Base-by-base conservation (phyloP, 768 basidiomycete species). In the Sarcodon aspratus region DNA sequence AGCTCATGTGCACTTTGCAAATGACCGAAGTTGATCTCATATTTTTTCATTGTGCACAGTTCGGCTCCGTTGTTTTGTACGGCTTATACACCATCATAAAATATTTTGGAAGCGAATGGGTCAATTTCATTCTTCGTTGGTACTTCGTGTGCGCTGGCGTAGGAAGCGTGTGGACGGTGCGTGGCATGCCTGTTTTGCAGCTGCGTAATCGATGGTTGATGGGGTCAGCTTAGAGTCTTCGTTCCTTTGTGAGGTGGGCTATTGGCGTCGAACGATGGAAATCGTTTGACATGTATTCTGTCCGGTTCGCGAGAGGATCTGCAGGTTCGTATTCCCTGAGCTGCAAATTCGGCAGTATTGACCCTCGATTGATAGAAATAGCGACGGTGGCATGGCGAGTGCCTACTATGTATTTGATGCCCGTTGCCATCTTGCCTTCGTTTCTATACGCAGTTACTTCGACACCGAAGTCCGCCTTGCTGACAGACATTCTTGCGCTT, bases 101-200 rank as follows among this genome's bases (percentile, higher is more conserved):
- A 57, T 90, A 82, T 61, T 65, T 85, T 47, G 88, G 89, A 33
- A 78, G 75, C 55, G 79, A 80, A 50, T 88, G 87, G 82, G 78
- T 95, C 49, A 94, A 94, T 64, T 76, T 75, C 73, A 55, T 92
- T 6, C 67, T 95, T 18, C 82, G 75, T 6, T 80, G 76, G 78
- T 90, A 86, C 56, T 86, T 86, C 54, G 73, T 82, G 18, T 33
- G 85, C 27, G 72, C 73, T 5, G 82, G 82, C 0, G 70, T 80
- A 8, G 79, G 75, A 21, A 79, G 78, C 53, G 76, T 85, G 21
- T 82, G 83, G 76, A 79, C 76, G 69, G 86, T 82, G 56, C 52
- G 69, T 10, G 40, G 31, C 12, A 34, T 46, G 13, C 37, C 7
- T 35, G 10, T 7, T 18, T n/a, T 46, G 36, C 35, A 27, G 21